Conservation (phyloP, 257 asterid genomes). For the Dorcoceras hygrometricum region DNA sequence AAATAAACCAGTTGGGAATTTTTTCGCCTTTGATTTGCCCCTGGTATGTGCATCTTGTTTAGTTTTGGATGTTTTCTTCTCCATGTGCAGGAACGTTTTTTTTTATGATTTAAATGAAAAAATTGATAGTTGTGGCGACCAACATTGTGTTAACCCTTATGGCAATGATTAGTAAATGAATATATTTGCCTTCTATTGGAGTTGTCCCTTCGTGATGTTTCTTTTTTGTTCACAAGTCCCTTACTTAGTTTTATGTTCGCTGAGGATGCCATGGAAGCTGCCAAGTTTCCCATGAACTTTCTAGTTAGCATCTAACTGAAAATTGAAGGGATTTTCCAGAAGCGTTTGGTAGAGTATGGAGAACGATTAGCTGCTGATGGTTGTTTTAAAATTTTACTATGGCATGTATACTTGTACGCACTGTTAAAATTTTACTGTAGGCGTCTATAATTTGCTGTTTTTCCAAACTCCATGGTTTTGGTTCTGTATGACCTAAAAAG, state of each 20-base stretch:
- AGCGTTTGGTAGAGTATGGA: not conserved
- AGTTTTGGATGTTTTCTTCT: not conserved
- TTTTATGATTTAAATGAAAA: not conserved
- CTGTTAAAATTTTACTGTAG: no score
- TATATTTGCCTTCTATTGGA: not conserved
- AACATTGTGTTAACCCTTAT: no score
- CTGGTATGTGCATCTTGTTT: constrained; percentile 53
- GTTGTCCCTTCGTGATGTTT: not conserved
- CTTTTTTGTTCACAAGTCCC: not conserved
- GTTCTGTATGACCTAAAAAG: no score
- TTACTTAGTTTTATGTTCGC: not conserved
- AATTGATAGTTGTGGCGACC: not conserved
- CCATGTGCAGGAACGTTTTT: not conserved
- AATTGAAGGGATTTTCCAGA: not conserved
- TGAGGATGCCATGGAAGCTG: not conserved
- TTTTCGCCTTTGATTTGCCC: constrained; percentile 84
- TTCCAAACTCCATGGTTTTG: not conserved
- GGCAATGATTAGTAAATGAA: not conserved
- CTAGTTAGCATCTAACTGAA: not conserved
- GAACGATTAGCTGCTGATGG: not conserved
- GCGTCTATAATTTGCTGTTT: not conserved
- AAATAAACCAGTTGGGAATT: constrained; percentile 57
- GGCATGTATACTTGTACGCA: no score
- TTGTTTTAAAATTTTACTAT: no score
- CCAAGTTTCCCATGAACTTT: not conserved